These are phyloP conservation scores for Colletotrichum euphorbiae DNA, from an alignment of 2,329 filamentous ascomycete species.

Conservation along the genomic window DNA sequence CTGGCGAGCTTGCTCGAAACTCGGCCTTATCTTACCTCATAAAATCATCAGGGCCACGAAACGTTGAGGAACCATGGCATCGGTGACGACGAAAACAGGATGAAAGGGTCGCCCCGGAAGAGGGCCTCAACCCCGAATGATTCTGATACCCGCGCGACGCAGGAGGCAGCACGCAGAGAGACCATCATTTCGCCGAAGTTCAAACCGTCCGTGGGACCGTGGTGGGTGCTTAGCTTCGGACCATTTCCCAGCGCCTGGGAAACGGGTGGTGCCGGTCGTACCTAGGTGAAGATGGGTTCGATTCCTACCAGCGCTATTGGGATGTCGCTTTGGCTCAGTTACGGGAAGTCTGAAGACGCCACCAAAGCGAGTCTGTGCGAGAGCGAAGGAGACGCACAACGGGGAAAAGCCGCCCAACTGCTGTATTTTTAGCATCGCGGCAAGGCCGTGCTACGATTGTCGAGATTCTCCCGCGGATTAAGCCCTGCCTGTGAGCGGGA, in stretches of 20 bases:
- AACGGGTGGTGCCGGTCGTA: no score
- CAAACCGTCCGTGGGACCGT: constrained; percentile 29
- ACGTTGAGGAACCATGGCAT: constrained; percentile 12
- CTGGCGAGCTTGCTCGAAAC: constrained; percentile 1
- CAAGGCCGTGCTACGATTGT: constrained; percentile 22
- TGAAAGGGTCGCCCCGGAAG: constrained; percentile 5
- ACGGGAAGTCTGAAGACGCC: no score
- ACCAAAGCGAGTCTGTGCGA: constrained; percentile 28
- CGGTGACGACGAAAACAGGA: constrained; percentile 23
- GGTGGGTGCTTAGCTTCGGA: constrained; percentile 24
- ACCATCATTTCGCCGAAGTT: constrained; percentile 26
- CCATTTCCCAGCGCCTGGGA: constrained; percentile 6
- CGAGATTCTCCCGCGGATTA: background rate
- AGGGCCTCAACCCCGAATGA: background rate
- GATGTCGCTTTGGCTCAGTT: no score
- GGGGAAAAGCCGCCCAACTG: background rate
- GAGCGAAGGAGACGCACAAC: background rate
- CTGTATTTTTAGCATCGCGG: constrained; percentile 10
- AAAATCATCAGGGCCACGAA: background rate
- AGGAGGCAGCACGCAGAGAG: background rate
- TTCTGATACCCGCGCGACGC: constrained; percentile 34
- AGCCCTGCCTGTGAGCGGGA: background rate
- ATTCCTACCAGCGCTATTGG: no score
- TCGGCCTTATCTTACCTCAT: constrained; percentile 22
- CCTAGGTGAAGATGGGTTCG: no score